Evolutionary conservation across 73 alveolate species (phyloP), one percentile per base, ranked within the genome.

Genomic region (Symbiodinium natans): DNA sequence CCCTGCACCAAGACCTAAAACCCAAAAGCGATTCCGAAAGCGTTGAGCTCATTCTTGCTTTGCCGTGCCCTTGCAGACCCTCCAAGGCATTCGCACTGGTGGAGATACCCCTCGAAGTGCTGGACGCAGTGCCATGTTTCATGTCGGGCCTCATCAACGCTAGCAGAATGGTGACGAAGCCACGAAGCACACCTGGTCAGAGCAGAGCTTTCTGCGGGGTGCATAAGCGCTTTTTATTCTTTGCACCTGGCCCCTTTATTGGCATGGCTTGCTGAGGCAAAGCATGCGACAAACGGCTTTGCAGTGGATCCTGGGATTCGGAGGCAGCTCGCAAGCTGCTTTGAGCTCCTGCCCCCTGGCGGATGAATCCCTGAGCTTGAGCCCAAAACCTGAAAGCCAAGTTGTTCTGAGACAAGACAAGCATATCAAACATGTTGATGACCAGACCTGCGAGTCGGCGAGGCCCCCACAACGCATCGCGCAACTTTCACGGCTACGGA

Each of bases 391-490:
- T n/a, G n/a, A n/a, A n/a, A n/a, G n/a, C n/a, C n/a, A n/a, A n/a
- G n/a, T n/a, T n/a, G n/a, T n/a, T n/a, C n/a, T n/a, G n/a, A n/a
- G n/a, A n/a, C n/a, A n/a, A n/a, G n/a, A n/a, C n/a, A n/a, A n/a
- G n/a, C n/a, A n/a, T n/a, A n/a, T n/a, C n/a, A n/a, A n/a, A n/a
- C n/a, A n/a, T n/a, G n/a, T n/a, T n/a, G n/a, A n/a, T n/a, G n/a
- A n/a, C n/a, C n/a, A n/a, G n/a, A n/a, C n/a, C n/a, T n/a, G n/a
- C n/a, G n/a, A n/a, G n/a, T n/a, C n/a, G n/a, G n/a, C n/a, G 31
- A 86, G 93, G 94, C 15, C 94, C 9, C 94, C 83, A n/a, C 94
- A 87, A 84, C 83, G 94, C 33, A 87, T 56, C 2, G 94, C 84
- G 38, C 94, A 87, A 40, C 59, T 87, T 15, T 87, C 84, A 29